Evolutionary conservation across 2,329 filamentous ascomycete genomes (phyloP), one percentile per base, ranked within the genome.

Genomic region (Microdochium paspali): DNA sequence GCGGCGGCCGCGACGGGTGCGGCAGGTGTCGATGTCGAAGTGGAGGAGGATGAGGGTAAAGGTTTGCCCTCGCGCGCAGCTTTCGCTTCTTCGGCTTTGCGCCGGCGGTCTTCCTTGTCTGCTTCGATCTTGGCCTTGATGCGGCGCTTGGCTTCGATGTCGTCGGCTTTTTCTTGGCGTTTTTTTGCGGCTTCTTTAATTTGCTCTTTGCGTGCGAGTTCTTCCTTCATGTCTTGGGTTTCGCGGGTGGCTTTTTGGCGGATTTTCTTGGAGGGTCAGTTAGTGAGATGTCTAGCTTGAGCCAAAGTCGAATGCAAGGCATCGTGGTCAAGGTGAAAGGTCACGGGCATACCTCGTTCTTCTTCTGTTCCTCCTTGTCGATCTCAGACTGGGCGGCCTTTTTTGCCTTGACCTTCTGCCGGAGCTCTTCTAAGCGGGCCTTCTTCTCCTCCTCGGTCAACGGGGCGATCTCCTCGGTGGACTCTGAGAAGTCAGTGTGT

Each of bases 41-140:
- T 49, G 0, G 61, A 56, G 1, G 58, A 60, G n/a, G 63, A 57
- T 9, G 61, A 55, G 20, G 77, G 73, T 23, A 70, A 63, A 15
- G 71, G 69, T 47, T 79, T 74, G n/a, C 91, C 90, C 55, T 90
- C 87, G n/a, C 91, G 79, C 47, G 81, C 80, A 1, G 90, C 90
- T 69, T 91, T 95, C 57, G 89, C 87, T 49, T 81, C 74, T 60
- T 95, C 93, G 3, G 88, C 84, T 64, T 93, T 95, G 54, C 85
- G 77, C 53, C 87, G 83, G 47, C 93, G 82, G 59, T 91, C 90
- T 56, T 88, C 86, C 73, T 94, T 96, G 70, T 97, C 90, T 13
- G 87, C 90, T 56, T 93, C 90, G 54, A 98, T 95, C 75, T 90
- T 90, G 48, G 89, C 90, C 68, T 90, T 85, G 64, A 96, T 91